Evolutionary conservation across 73 alveolate species (phyloP).

Genomic region (Tetrahymena thermophila): DNA sequence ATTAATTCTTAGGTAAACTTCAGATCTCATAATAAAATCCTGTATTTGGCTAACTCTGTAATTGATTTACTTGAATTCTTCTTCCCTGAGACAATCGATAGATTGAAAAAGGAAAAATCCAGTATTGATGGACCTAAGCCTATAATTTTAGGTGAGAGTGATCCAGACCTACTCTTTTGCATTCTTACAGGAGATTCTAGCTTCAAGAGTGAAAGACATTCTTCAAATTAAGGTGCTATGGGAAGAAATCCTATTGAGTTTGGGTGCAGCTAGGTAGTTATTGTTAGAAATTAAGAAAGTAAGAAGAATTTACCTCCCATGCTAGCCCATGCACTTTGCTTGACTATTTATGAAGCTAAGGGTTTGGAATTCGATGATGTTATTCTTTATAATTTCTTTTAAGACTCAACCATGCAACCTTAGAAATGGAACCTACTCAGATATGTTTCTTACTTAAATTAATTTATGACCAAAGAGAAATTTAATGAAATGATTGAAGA

Average conservation of each 20-base stretch:
- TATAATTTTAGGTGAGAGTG: not conserved
- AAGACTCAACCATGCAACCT: slow-evolving; percentile 41
- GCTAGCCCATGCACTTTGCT: slow-evolving; percentile 52
- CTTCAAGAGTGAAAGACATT: not conserved
- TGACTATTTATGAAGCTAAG: slow-evolving; percentile 71
- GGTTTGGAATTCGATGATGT: slow-evolving; percentile 74
- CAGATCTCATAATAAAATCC: slow-evolving; percentile 38
- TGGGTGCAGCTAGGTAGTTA: slow-evolving; percentile 71
- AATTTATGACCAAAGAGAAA: not conserved
- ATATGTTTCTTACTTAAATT: not conserved
- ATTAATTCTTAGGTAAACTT: not conserved
- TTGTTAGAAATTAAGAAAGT: slow-evolving; percentile 64
- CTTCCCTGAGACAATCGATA: slow-evolving; percentile 41
- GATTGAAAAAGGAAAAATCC: slow-evolving; percentile 13
- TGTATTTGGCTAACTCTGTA: slow-evolving; percentile 26
- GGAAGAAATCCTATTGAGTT: slow-evolving; percentile 24
- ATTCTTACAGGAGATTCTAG: not conserved
- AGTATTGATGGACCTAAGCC: slow-evolving; percentile 31
- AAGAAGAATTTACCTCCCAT: slow-evolving; percentile 51
- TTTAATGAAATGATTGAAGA: slow-evolving; percentile 33
- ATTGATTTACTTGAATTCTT: slow-evolving; percentile 13
- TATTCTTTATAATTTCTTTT: slow-evolving; percentile 62
- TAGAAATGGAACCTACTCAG: slow-evolving; percentile 55
- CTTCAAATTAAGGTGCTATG: not conserved
- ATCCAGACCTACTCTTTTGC: not conserved